Conservation (phyloP, 1,139 yeast genomes). For the Zygoascus sp. region DNA sequence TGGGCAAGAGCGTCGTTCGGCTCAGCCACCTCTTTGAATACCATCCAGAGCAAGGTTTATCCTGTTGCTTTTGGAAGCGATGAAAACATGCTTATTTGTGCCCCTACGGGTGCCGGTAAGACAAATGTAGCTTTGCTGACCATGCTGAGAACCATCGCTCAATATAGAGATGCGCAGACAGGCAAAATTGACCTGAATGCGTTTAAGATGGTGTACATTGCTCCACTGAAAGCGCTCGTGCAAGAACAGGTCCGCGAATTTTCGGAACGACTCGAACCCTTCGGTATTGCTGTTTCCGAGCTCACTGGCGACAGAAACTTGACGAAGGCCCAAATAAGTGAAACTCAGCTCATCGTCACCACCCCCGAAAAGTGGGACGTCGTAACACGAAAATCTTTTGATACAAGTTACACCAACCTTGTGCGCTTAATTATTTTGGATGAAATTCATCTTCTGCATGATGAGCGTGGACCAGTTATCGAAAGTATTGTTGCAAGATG, state of each 20-base stretch:
- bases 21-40: conserved; percentile 61
- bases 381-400: conserved; percentile 74
- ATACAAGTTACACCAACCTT: conserved; percentile 54
- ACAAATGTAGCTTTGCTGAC: conserved; percentile 91
- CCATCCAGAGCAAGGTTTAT: conserved; percentile 78
- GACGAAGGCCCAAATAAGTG: conserved; percentile 69
- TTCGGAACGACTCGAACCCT: conserved; percentile 59
- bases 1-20: conserved; percentile 77
- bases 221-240: conserved; percentile 91
- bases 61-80: conserved; percentile 72
- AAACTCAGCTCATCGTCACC: conserved; percentile 81
- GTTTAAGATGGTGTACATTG: conserved; percentile 83
- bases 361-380: conserved; percentile 99
- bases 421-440: conserved; percentile 81
- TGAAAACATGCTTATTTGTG: conserved; percentile 76
- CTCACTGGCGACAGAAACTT: conserved; percentile 86
- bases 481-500: conserved; percentile 84
- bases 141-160: conserved; percentile 56
- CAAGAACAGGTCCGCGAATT: conserved; percentile 93
- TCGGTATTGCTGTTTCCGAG: conserved; percentile 75
- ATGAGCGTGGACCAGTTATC: conserved; percentile 90
- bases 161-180: conserved; percentile 45
- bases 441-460: conserved; percentile 90
- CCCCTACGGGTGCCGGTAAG: conserved; percentile 99
- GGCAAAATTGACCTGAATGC: conserved; percentile 50